Evolutionary conservation across 129 eudicot species (phyloP).

Genomic region (Arctium minus): DNA sequence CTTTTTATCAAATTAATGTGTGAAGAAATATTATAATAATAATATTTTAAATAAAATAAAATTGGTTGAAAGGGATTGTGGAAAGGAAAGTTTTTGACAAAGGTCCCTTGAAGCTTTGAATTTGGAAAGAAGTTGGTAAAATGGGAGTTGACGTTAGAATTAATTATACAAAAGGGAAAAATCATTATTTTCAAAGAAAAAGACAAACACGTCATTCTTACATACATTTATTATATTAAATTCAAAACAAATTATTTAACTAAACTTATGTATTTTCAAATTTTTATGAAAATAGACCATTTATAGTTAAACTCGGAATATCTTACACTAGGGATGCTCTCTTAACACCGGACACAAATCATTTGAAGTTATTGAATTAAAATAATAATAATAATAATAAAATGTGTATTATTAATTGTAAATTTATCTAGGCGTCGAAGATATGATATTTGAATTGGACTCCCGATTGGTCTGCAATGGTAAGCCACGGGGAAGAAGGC

Average conservation of each 20-base stretch:
- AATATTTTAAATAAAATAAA: not conserved
- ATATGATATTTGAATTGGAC: not conserved
- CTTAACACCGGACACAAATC: not conserved
- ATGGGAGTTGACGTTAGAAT: slow-evolving; percentile 4
- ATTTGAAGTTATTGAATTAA: not conserved
- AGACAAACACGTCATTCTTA: not conserved
- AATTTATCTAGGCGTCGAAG: not conserved
- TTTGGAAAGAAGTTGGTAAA: slow-evolving; percentile 6
- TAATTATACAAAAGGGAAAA: not conserved
- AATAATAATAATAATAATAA: too few species aligned
- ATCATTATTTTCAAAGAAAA: not conserved
- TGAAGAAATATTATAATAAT: too few species aligned
- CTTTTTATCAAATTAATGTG: too few species aligned
- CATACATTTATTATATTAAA: not conserved
- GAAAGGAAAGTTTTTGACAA: not conserved
- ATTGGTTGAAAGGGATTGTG: not conserved
- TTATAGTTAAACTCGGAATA: not conserved
- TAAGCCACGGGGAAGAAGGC: not conserved
- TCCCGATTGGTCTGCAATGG: not conserved
- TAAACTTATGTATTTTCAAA: not conserved
- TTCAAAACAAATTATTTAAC: not conserved
- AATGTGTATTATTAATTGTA: too few species aligned
- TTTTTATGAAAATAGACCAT: too few species aligned
- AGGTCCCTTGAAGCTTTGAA: not conserved
- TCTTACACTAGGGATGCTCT: too few species aligned